phyloP scores from a whole-genome alignment of 2,329 filamentous ascomycete genomes.

The Colletotrichum viniferum region DNA sequence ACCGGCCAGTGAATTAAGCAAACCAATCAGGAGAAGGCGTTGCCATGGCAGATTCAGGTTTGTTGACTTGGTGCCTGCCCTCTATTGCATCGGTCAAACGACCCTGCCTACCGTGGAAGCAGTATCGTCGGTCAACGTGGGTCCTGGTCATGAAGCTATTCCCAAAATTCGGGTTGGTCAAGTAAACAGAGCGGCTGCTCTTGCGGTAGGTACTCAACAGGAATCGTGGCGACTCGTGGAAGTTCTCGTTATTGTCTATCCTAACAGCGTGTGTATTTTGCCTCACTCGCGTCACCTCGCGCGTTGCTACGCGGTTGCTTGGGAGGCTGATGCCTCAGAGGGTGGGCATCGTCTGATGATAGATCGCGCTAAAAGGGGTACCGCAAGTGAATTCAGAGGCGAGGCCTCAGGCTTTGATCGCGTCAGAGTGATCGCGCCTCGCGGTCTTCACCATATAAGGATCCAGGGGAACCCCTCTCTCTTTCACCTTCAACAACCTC shows the following conservation, averaged over 20 bases:
- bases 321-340: not conserved
- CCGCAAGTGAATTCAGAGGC: not conserved
- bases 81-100: no score
- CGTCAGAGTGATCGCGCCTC: not conserved
- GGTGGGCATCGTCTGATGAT: not conserved
- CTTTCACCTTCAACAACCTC: no score
- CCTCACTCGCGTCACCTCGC: not conserved
- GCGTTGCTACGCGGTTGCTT: not conserved
- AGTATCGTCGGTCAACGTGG: not conserved
- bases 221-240: no score
- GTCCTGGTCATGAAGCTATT: not conserved
- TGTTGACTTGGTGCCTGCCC: no score
- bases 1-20: not conserved
- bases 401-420: not conserved
- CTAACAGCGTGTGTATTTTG: not conserved
- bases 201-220: no score
- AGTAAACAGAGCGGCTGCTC: not conserved
- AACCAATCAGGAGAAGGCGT: not conserved
- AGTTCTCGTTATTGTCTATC: no score
- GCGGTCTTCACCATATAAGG: not conserved
- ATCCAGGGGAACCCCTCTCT: no score
- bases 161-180: not conserved
- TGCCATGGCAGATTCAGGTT: no score
- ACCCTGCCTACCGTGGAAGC: not conserved
- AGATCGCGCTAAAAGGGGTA: not conserved